Conservation (phyloP, 2,329 filamentous ascomycete species). For the Xylariaceae sp. region DNA sequence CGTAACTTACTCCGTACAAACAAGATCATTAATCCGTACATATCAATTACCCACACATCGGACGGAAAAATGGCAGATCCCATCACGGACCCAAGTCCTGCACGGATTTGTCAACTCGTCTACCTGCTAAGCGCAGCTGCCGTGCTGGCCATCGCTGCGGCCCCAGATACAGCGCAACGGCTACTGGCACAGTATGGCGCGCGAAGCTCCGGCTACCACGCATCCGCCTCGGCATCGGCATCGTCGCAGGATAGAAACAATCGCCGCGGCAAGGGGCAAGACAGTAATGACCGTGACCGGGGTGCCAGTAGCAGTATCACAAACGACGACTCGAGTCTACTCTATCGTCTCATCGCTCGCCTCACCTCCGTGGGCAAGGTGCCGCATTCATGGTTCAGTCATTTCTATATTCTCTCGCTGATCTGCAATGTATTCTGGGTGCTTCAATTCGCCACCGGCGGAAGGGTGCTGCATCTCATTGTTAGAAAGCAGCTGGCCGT, state of each 20-base stretch:
- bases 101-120: conserved; percentile 41
- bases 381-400: conserved; percentile 82
- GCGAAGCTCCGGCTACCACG: conserved; percentile 29
- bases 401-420: conserved; percentile 77
- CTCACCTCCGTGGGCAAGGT: conserved; percentile 50
- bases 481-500: conserved; percentile 35
- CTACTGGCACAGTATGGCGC: conserved; percentile 49
- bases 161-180: conserved; percentile 41
- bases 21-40: too few species aligned
- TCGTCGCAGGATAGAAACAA: background rate
- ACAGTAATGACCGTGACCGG: too few species aligned
- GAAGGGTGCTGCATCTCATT: conserved; percentile 47
- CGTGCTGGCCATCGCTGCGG: conserved; percentile 39
- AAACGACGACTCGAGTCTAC: conserved; percentile 11
- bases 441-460: conserved; percentile 53
- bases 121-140: conserved; percentile 40
- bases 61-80: background rate
- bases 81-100: conserved; percentile 22
- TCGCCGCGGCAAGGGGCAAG: too few species aligned
- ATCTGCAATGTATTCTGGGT: conserved; percentile 69
- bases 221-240: background rate
- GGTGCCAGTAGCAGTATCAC: background rate
- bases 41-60: too few species aligned
- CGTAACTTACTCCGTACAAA: too few species aligned
- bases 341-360: conserved; percentile 31